These are phyloP conservation scores for Zymoseptoria passerinii DNA, from an alignment of 2,329 filamentous ascomycete genomes.

Conservation along the genomic window DNA sequence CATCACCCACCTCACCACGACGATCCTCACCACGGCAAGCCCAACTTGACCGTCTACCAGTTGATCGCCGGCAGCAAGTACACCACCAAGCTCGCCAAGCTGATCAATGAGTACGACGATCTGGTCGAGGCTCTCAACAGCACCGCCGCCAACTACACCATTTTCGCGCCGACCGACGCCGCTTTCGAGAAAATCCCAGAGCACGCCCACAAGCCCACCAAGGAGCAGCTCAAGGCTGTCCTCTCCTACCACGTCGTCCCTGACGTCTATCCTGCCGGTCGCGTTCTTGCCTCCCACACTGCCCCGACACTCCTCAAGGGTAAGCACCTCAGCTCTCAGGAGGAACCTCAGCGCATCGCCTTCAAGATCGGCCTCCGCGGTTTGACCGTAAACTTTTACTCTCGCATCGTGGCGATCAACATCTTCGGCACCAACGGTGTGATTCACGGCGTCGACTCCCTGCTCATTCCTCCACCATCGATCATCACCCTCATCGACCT, in stretches of 20 bases:
- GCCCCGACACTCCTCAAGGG: conserved; percentile 60
- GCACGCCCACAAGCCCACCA: conserved; percentile 52
- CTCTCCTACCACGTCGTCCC: conserved; percentile 68
- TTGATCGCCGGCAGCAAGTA: conserved; percentile 67
- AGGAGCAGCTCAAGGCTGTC: conserved; percentile 61
- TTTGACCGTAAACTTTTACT: conserved; percentile 68
- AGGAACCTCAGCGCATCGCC: conserved; percentile 59
- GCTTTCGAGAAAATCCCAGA: conserved; percentile 62
- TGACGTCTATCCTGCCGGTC: conserved; percentile 56
- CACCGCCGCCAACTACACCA: conserved; percentile 64
- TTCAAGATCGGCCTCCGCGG: conserved; percentile 56
- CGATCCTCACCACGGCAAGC: conserved; percentile 35
- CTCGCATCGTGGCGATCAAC: conserved; percentile 60
- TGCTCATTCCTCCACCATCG: conserved; percentile 68
- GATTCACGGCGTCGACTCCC: conserved; percentile 65
- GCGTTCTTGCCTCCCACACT: conserved; percentile 63
- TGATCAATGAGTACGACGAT: conserved; percentile 65
- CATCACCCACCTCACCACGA: conserved; percentile 29
- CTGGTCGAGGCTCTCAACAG: conserved; percentile 66
- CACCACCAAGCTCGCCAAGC: conserved; percentile 65
- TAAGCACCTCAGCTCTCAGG: conserved; percentile 51
- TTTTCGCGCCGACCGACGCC: conserved; percentile 70
- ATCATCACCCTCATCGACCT: conserved; percentile 56
- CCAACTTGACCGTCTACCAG: conserved; percentile 70
- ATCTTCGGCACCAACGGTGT: conserved; percentile 71